Evolutionary conservation across 2,329 filamentous ascomycete genomes (phyloP).

Genomic region (Colletotrichum liaoningense): DNA sequence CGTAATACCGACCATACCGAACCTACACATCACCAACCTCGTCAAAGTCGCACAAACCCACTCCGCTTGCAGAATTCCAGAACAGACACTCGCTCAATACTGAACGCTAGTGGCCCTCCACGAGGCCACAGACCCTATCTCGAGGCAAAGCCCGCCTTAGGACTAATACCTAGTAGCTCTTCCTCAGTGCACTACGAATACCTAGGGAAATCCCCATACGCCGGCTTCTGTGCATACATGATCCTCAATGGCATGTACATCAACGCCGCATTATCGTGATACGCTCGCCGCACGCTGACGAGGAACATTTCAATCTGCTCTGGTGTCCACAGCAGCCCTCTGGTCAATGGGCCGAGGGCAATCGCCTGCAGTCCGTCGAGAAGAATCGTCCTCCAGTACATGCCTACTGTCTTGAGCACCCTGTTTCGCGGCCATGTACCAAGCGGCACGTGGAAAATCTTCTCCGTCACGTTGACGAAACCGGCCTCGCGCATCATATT

Average conservation of each 20-base stretch:
- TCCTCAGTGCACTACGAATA: not conserved
- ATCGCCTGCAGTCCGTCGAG: conserved; percentile 63
- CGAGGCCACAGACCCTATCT: not conserved
- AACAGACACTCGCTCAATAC: not conserved
- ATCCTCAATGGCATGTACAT: conserved; percentile 68
- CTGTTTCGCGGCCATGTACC: conserved; percentile 66
- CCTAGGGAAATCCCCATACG: not conserved
- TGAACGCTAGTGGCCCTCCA: not conserved
- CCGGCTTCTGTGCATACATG: conserved; percentile 65
- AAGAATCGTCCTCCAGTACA: conserved; percentile 63
- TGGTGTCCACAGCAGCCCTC: conserved; percentile 58
- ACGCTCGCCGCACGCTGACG: conserved; percentile 59
- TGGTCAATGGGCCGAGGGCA: conserved; percentile 62
- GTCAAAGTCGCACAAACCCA: not conserved
- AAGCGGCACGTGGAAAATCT: conserved; percentile 63
- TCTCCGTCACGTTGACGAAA: conserved; percentile 63
- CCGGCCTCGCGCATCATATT: conserved; percentile 61
- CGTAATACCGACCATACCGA: not conserved
- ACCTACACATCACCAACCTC: not conserved
- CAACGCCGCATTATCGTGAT: conserved; percentile 55
- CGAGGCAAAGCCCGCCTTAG: not conserved
- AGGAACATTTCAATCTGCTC: conserved; percentile 62
- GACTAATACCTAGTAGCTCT: not conserved
- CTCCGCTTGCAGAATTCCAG: not conserved
- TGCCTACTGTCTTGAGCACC: conserved; percentile 61